Base-by-base conservation (phyloP, 306 rosid species). In the Sindora glabra region DNA sequence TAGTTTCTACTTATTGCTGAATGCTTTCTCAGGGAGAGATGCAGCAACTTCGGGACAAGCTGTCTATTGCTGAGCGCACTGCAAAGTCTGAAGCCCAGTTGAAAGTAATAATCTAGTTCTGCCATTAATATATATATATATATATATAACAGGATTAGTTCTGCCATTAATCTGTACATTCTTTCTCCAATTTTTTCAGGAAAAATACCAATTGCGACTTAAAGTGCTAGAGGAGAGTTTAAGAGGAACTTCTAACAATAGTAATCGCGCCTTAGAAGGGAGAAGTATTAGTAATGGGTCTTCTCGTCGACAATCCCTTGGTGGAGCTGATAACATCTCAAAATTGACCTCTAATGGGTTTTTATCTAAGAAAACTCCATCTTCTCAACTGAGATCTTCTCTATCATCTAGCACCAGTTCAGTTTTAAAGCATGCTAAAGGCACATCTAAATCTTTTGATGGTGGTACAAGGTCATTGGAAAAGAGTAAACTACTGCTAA, bases 31-130 rank as follows among this genome's bases (percentile, higher is more conserved):
- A 89, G 97, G 95, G 99, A 54, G 99, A 94, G 73, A 94, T 94
- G 99, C 99, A 89, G 63, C 97, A 94, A 73, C 99, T 94, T 25
- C 86, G 97, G 46, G 99, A 94, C 65, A 94, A 89, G 83, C 95
- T 94, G 58, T 81, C 86, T 42, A 82, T 81, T 68, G 33, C 84
- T 34, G 99, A 94, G 76, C 86, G 97, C 56, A 24, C 96, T 67
- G 89, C 97, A 53, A 89, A 82, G 75, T 81, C 81, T 55, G 99
- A 94, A 84, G 97, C 95, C 17, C 97, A 82, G 71, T 82, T 94
- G 79, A 94, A 94, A 79, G 99, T 94, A 89, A 87, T 76, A 67
- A n/a, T 59, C 70, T 73, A 67, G 71, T 72, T 79, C 70, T 63
- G 10, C 69, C 26, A 64, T 67, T 56, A 63, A 57, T 74, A 67